A percentile compares a stretch with the other conserved stretches of the same genome.
phyloP scores from a whole-genome alignment of 768 basidiomycete genomes.

The Lactifluus volemus region DNA sequence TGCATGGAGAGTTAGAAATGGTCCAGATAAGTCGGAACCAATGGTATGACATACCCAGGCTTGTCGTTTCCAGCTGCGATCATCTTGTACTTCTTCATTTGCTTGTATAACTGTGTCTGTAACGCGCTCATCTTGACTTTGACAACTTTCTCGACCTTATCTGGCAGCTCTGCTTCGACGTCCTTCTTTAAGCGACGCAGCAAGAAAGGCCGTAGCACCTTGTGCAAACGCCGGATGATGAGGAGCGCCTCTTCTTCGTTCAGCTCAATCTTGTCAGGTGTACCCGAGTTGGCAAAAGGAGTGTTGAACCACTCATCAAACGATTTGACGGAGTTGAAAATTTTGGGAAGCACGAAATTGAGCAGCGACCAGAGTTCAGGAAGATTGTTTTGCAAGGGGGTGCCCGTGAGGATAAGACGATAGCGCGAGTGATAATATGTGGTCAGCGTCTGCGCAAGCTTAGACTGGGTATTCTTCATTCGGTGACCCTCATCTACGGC shows the following conservation, averaged over 20 bases:
- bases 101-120: constrained; percentile 89
- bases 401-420: constrained; percentile 91
- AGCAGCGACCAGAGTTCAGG: constrained; percentile 93
- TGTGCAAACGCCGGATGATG: constrained; percentile 92
- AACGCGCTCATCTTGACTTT: constrained; percentile 91
- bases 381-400: constrained; percentile 93
- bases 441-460: constrained; percentile 82
- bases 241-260: constrained; percentile 99
- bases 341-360: constrained; percentile 89
- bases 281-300: constrained; percentile 97
- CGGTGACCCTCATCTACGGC: constrained; percentile 85
- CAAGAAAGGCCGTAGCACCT: constrained; percentile 92
- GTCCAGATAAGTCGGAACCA: neutral
- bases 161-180: constrained; percentile 90
- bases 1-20: constrained; percentile 22
- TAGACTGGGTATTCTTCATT: constrained; percentile 93
- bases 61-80: constrained; percentile 73
- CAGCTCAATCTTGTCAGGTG: constrained; percentile 95
- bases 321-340: constrained; percentile 98
- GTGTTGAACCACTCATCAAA: constrained; percentile 99
- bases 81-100: constrained; percentile 99
- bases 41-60: constrained; percentile 50
- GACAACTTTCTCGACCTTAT: constrained; percentile 97
- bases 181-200: constrained; percentile 91
- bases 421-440: constrained; percentile 90